Evolutionary conservation across 169 alveolate genomes (phyloP).

Genomic region (Eimeria acervulina): DNA sequence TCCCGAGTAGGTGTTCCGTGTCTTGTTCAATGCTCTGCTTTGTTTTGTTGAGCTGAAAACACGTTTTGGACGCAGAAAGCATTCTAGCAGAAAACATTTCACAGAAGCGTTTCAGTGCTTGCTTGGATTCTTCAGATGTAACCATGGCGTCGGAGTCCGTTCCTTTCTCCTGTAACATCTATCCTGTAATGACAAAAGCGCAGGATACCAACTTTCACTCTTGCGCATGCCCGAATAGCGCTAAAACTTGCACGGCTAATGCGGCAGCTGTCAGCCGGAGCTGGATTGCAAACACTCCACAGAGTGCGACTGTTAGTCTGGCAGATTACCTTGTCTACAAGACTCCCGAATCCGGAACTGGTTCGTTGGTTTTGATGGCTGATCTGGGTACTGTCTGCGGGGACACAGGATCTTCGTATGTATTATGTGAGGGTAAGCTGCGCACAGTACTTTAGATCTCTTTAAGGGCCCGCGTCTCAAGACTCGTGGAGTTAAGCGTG

Average conservation of each 20-base stretch:
- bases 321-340: constrained; percentile 40
- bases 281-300: not conserved
- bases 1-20: not conserved
- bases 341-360: constrained; percentile 19
- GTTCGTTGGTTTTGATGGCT: not conserved
- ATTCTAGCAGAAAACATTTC: not conserved
- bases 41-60: not conserved
- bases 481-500: not conserved
- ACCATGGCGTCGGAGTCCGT: not conserved
- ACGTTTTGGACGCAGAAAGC: not conserved
- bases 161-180: constrained; percentile 13
- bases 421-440: constrained; percentile 60
- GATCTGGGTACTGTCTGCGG: constrained; percentile 25
- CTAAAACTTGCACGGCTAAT: constrained; percentile 1
- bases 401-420: not conserved
- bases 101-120: not conserved
- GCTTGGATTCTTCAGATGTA: not conserved
- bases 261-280: constrained; percentile 43
- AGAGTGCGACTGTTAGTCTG: constrained; percentile 2
- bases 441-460: not conserved
- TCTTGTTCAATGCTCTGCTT: not conserved
- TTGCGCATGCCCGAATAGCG: constrained; percentile 68
- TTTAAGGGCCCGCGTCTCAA: not conserved
- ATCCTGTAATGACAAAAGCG: not conserved
- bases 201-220: not conserved